These are phyloP conservation scores for Fonsecaea pedrosoi DNA, from an alignment of 2,329 filamentous ascomycete species.

Conservation along the genomic window DNA sequence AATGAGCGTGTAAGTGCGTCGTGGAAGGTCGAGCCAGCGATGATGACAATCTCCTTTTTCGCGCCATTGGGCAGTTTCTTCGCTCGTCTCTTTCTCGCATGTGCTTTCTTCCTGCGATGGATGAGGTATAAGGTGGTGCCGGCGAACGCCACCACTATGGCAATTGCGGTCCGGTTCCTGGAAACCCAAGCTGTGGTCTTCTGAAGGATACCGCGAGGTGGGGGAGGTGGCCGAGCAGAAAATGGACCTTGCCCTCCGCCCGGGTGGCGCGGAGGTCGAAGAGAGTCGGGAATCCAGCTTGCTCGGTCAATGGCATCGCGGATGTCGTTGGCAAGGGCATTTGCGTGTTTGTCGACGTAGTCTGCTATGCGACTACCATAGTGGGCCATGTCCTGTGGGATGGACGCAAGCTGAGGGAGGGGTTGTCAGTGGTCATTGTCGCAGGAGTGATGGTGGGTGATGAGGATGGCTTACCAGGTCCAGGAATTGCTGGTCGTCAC, in stretches of 20 bases:
- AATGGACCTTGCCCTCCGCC: conserved; percentile 26
- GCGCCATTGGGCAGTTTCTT: conserved; percentile 81
- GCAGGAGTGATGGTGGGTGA: neutral
- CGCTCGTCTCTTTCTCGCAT: conserved; percentile 72
- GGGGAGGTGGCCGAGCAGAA: conserved; percentile 46
- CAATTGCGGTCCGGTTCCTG: conserved; percentile 74
- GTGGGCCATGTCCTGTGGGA: conserved; percentile 70
- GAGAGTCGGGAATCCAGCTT: conserved; percentile 73
- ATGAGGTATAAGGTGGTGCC: conserved; percentile 68
- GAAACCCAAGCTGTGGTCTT: conserved; percentile 73
- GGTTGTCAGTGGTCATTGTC: conserved; percentile 25
- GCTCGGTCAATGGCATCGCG: conserved; percentile 70
- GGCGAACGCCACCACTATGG: conserved; percentile 72
- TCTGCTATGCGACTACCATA: conserved; percentile 78
- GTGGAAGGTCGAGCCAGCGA: conserved; percentile 80
- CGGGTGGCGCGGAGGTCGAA: conserved; percentile 60
- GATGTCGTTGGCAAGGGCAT: conserved; percentile 73
- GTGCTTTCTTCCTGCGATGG: conserved; percentile 66
- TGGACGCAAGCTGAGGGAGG: conserved; percentile 58
- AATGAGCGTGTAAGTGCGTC: conserved; percentile 84
- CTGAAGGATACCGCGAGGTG: conserved; percentile 57
- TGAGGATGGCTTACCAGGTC: conserved; percentile 67
- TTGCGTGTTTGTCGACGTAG: conserved; percentile 80
- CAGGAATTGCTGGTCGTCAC: conserved; percentile 78
- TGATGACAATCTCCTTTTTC: conserved; percentile 82